Conservation (phyloP, 352 stramenopile species). For the Phytophthora litchii region DNA sequence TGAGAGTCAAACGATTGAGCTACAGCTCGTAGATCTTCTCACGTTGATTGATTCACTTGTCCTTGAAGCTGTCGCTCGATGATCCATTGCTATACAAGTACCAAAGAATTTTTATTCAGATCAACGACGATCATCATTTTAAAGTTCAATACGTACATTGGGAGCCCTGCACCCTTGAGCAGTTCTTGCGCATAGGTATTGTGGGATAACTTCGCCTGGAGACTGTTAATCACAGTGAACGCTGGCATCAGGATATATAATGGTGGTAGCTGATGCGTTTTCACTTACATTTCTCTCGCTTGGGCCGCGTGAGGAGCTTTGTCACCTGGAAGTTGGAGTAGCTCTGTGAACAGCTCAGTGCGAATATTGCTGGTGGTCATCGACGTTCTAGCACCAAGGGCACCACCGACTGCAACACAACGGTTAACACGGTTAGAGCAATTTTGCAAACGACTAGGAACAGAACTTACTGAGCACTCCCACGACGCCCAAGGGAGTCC, state of each 20-base stretch:
- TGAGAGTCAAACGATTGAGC: no score
- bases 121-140: not conserved
- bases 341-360: constrained; percentile 20
- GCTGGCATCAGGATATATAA: not conserved
- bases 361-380: constrained; percentile 21
- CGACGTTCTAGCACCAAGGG: constrained; percentile 20
- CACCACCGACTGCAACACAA: constrained; percentile 14
- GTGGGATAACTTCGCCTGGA: constrained; percentile 27
- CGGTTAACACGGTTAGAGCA: not conserved
- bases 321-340: constrained; percentile 24
- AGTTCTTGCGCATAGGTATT: constrained; percentile 31
- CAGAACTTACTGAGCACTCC: constrained; percentile 16
- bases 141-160: constrained; percentile 5
- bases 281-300: constrained; percentile 31
- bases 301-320: constrained; percentile 25
- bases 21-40: not conserved
- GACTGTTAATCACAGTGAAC: constrained; percentile 10
- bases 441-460: not conserved
- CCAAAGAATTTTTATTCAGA: not conserved
- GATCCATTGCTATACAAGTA: not conserved
- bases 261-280: not conserved
- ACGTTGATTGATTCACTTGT: constrained; percentile 4
- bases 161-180: constrained; percentile 15
- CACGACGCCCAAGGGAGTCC: constrained; percentile 21
- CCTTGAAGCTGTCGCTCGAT: not conserved